Percentiles rank a stretch among this genome's conserved stretches.
These are phyloP conservation scores for Leccinum subgranulosum DNA, from an alignment of 768 basidiomycete species.

Conservation along the genomic window DNA sequence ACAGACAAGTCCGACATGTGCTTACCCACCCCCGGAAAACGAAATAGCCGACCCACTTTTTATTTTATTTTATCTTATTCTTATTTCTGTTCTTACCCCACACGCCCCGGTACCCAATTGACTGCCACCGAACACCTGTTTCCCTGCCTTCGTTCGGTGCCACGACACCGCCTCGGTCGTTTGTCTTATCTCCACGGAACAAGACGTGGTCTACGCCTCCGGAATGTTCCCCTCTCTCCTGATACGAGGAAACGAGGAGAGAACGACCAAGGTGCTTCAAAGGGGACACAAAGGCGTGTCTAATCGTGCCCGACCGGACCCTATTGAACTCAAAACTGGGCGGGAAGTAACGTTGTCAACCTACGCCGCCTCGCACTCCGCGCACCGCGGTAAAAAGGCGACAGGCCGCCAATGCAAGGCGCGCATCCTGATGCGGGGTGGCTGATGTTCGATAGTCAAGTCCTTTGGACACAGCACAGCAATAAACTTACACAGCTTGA, in stretches of 20 bases:
- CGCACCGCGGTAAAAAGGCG: constrained; percentile 5
- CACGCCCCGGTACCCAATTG: background rate
- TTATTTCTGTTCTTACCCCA: background rate
- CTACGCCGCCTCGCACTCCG: background rate
- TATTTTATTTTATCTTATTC: background rate
- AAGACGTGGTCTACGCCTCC: background rate
- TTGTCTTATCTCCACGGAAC: constrained; percentile 5
- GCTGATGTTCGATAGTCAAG: background rate
- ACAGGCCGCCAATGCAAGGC: constrained; percentile 5
- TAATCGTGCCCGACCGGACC: background rate
- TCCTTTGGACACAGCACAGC: background rate
- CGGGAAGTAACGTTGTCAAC: background rate
- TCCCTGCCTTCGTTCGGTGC: background rate
- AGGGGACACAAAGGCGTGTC: background rate
- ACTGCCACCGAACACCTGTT: background rate
- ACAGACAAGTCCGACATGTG: background rate
- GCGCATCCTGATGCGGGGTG: background rate
- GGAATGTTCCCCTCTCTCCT: background rate
- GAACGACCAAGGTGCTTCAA: background rate
- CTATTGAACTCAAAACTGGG: background rate
- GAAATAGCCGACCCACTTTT: background rate
- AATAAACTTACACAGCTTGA: background rate
- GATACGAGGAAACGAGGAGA: background rate
- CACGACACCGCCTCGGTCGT: constrained; percentile 1
- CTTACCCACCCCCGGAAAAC: background rate